Conservation (phyloP, 2,329 filamentous ascomycete genomes). For the Aspergillus pseudoglaucus region DNA sequence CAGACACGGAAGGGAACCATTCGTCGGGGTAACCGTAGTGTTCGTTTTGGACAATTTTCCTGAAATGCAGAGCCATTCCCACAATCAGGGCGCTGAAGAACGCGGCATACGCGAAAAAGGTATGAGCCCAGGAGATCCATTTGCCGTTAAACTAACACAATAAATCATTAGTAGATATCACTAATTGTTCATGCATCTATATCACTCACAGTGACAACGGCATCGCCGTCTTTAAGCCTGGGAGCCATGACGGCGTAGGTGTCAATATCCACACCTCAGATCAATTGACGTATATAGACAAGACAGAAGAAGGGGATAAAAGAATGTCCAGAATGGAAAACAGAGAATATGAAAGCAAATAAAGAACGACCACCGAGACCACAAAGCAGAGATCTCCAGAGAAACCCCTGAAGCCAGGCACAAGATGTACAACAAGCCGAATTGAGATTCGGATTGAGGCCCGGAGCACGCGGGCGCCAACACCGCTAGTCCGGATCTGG, state of each 20-base stretch:
- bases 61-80: constrained; percentile 76
- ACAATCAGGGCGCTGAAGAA: constrained; percentile 82
- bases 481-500: constrained; percentile 13
- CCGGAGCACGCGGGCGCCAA: constrained; percentile 12
- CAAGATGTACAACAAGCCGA: constrained; percentile 8
- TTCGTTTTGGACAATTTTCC: constrained; percentile 97
- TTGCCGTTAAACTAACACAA: constrained; percentile 63
- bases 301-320: constrained; percentile 11
- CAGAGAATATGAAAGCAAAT: constrained; percentile 7
- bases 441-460: constrained; percentile 15
- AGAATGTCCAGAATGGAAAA: constrained; percentile 15
- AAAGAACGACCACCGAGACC: constrained; percentile 8
- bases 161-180: constrained; percentile 19
- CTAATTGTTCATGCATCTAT: constrained; percentile 4
- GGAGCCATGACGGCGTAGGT: constrained; percentile 48
- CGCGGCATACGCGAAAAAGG: constrained; percentile 69
- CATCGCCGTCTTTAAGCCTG: constrained; percentile 57
- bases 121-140: constrained; percentile 89
- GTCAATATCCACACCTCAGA: constrained; percentile 5
- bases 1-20: constrained; percentile 94
- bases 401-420: constrained; percentile 19
- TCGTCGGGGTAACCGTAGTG: constrained; percentile 90
- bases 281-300: constrained; percentile 6
- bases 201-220: constrained; percentile 51
- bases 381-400: background rate